These are phyloP conservation scores for Porphyrellus sp. DNA, from an alignment of 1,284 basidiomycete genomes.

Conservation along the genomic window DNA sequence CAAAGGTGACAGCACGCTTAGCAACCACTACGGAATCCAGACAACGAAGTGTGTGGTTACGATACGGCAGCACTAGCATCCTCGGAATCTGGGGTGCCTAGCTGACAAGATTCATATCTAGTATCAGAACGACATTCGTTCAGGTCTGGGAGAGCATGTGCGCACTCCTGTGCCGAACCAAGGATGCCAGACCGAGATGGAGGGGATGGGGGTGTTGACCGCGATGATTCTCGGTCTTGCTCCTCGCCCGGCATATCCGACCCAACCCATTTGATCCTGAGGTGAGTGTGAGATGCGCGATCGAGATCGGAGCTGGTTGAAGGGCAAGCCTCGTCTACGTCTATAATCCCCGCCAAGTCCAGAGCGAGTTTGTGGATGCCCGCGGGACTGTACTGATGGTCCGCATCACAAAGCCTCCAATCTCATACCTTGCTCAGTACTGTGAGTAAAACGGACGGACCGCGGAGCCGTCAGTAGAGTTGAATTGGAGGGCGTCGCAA, in stretches of 20 bases:
- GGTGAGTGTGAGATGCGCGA: conserved; percentile 1
- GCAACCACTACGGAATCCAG: conserved; percentile 31
- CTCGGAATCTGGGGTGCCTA: conserved; percentile 18
- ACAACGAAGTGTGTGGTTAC: conserved; percentile 5
- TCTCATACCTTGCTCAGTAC: conserved; percentile 24
- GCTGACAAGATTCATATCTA: neutral
- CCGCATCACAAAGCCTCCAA: conserved; percentile 26
- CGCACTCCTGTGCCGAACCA: neutral
- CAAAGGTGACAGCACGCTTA: conserved; percentile 26
- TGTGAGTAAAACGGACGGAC: conserved; percentile 18
- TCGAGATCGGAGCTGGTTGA: neutral
- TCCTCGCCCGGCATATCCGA: conserved; percentile 8
- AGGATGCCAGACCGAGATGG: conserved; percentile 4
- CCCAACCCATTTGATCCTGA: conserved; percentile 23
- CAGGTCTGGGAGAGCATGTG: neutral
- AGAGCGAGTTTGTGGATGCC: conserved; percentile 20
- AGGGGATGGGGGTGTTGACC: conserved; percentile 2
- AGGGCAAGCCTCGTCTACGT: conserved; percentile 5
- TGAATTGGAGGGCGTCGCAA: conserved; percentile 15
- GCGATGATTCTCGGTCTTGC: conserved; percentile 2
- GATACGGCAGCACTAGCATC: conserved; percentile 4
- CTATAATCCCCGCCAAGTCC: conserved; percentile 17
- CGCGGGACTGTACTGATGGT: conserved; percentile 12
- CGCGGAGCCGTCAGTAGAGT: neutral
- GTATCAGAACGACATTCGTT: conserved; percentile 4